These are phyloP conservation scores for Sequoia sempervirens DNA, from an alignment of 75 land plant genomes.

Conservation along the genomic window DNA sequence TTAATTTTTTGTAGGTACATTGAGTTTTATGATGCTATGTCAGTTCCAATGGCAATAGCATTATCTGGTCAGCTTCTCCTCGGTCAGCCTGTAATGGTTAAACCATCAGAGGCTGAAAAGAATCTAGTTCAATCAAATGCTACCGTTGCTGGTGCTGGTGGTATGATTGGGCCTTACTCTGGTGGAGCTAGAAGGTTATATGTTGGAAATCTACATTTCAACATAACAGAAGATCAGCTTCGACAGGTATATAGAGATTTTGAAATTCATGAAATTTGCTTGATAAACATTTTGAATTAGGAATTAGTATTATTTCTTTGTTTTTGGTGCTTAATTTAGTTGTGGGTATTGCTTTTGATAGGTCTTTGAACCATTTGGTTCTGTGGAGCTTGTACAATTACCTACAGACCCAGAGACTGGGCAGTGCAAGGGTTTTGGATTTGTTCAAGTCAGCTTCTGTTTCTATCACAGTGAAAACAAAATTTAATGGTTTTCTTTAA, in stretches of 20 bases:
- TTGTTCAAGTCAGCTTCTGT: slow-evolving; percentile 66
- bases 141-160: slow-evolving; percentile 38
- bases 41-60: slow-evolving; percentile 98
- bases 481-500: not conserved
- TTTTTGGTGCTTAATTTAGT: not conserved
- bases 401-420: slow-evolving; percentile 93
- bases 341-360: slow-evolving; percentile 3
- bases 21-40: slow-evolving; percentile 98
- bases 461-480: not conserved
- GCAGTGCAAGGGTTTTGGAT: slow-evolving; percentile 96
- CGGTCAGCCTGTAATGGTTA: slow-evolving; percentile 98
- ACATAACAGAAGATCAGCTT: slow-evolving; percentile 85
- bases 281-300: not conserved
- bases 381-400: slow-evolving; percentile 93
- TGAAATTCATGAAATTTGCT: not conserved
- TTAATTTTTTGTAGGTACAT: slow-evolving; percentile 63
- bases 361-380: slow-evolving; percentile 98
- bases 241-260: slow-evolving; percentile 54
- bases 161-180: slow-evolving; percentile 71
- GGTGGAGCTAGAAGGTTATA: slow-evolving; percentile 85
- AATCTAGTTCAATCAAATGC: slow-evolving; percentile 87
- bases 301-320: not conserved
- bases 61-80: slow-evolving; percentile 82
- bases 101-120: slow-evolving; percentile 99
- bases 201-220: slow-evolving; percentile 93